Percentiles rank a stretch among this genome's conserved stretches.
These are phyloP conservation scores for Coelastrella sp. DNA, from an alignment of 139 green algal genomes.

Conservation along the genomic window DNA sequence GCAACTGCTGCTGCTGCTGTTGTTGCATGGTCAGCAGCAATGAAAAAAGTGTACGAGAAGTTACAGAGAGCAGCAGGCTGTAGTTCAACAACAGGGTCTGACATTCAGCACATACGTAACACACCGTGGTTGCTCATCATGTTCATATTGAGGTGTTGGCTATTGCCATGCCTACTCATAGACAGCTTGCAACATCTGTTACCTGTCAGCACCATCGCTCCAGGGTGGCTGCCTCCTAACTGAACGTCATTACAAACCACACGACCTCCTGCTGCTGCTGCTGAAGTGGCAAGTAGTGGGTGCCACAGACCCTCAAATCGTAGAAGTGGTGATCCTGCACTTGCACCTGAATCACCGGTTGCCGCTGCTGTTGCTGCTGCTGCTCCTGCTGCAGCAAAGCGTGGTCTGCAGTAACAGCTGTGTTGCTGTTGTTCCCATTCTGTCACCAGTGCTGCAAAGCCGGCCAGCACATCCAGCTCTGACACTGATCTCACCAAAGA, in stretches of 20 bases:
- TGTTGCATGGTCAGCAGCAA: too few relatives aligned
- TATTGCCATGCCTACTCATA: neutral
- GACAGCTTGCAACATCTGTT: neutral
- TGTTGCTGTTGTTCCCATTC: constrained; percentile 44
- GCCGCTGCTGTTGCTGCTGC: constrained; percentile 27
- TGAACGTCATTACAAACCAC: constrained; percentile 71
- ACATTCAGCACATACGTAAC: too few relatives aligned
- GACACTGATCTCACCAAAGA: constrained; percentile 54
- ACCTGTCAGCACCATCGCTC: constrained; percentile 75
- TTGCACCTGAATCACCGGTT: neutral
- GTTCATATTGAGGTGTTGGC: neutral
- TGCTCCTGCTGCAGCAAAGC: constrained; percentile 51
- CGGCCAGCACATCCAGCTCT: constrained; percentile 72
- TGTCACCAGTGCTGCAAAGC: constrained; percentile 60
- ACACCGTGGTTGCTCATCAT: too few relatives aligned
- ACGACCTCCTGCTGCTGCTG: neutral
- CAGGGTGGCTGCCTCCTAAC: constrained; percentile 54
- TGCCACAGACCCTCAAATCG: constrained; percentile 69
- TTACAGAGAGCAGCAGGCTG: too few relatives aligned
- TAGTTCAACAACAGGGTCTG: too few relatives aligned
- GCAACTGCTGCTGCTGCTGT: too few relatives aligned
- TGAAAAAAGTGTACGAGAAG: too few relatives aligned
- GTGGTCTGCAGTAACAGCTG: constrained; percentile 66
- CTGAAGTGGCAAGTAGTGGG: constrained; percentile 60
- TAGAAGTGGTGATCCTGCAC: constrained; percentile 36